Percentiles rank a stretch among this genome's conserved stretches.
phyloP scores from a whole-genome alignment of 2,329 filamentous ascomycete genomes.

The Xylaria sp. region DNA sequence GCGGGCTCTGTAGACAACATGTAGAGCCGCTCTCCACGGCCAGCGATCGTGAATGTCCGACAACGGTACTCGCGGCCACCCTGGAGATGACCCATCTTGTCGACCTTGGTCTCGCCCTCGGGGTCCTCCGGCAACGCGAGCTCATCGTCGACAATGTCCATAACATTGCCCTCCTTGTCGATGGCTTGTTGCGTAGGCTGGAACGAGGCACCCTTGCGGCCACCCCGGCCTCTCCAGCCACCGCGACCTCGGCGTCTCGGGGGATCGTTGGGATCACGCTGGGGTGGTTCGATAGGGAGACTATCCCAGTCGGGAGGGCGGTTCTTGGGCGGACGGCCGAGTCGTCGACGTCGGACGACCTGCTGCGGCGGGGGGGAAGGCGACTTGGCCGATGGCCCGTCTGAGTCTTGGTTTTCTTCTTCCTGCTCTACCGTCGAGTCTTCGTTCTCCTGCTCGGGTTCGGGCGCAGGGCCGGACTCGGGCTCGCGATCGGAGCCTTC shows the following conservation, averaged over 20 bases:
- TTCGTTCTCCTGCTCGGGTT: slow-evolving; percentile 56
- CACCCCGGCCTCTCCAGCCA: slow-evolving; percentile 77
- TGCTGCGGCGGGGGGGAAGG: slow-evolving; percentile 68
- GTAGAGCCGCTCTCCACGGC: slow-evolving; percentile 86
- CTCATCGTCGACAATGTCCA: slow-evolving; percentile 92
- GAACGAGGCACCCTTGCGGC: slow-evolving; percentile 73
- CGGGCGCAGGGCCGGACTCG: slow-evolving; percentile 43
- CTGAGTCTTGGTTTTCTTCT: slow-evolving; percentile 50
- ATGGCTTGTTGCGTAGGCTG: slow-evolving; percentile 86
- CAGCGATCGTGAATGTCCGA: slow-evolving; percentile 90
- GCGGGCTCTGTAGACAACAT: slow-evolving; percentile 99
- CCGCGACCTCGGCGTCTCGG: slow-evolving; percentile 74
- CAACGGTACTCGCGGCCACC: slow-evolving; percentile 93
- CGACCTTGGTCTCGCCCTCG: slow-evolving; percentile 92
- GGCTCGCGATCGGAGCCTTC: slow-evolving; percentile 50
- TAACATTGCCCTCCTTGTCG: slow-evolving; percentile 92
- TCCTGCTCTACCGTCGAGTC: slow-evolving; percentile 51
- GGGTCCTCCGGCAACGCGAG: slow-evolving; percentile 86
- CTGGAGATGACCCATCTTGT: slow-evolving; percentile 84
- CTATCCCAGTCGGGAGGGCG: slow-evolving; percentile 81
- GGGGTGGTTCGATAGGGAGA: slow-evolving; percentile 64
- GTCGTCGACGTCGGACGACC: slow-evolving; percentile 77
- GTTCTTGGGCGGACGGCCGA: slow-evolving; percentile 90
- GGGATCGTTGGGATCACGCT: slow-evolving; percentile 64
- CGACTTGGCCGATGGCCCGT: slow-evolving; percentile 59